Evolutionary conservation across 306 rosid species (phyloP), one percentile per base, ranked within the genome.

Genomic region (Castanospermum australe): DNA sequence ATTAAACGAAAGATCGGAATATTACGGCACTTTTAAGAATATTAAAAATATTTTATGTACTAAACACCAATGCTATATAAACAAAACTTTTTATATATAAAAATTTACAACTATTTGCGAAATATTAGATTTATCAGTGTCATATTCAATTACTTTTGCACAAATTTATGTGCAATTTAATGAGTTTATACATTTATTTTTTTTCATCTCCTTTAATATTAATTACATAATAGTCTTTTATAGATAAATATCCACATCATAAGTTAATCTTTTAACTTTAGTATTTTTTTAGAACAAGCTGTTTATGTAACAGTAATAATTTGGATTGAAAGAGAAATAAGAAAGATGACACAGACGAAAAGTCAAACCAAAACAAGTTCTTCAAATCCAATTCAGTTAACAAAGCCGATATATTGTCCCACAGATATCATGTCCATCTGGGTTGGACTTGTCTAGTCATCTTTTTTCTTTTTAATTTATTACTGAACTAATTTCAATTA

Each of bases 301-400:
- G 32, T 54, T 54, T 21, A 21, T n/a, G n/a, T 21, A 20, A 54
- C 15, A 68, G 45, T 28, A 68, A 13, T 32, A 42, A 32, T 8
- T 15, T 69, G 42, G 42, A 15, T 48, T 17, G 28, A 62, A 50
- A 28, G 45, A 22, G 4, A 21, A 55, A 55, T 22, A 6, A 18
- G 65, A 14, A 59, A 42, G n/a, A n/a, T n/a, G n/a, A n/a, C n/a
- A n/a, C 54, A 44, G 54, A 65, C 33, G 76, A 66, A 45, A 65
- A 66, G 45, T 74, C 68, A 55, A 59, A 71, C 22, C 24, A 17
- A 60, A 48, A 51, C 61, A 61, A n/a, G 47, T 61, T 75, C 59
- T 10, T 25, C 15, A 39, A 22, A 30, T 61, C 65, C 66, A 81
- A 66, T 81, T 81, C 63, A 44, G 17, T 66, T 66, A 50, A 66